Conservation (phyloP, 108 stramenopile species). For the Skeletonema menzelii region DNA sequence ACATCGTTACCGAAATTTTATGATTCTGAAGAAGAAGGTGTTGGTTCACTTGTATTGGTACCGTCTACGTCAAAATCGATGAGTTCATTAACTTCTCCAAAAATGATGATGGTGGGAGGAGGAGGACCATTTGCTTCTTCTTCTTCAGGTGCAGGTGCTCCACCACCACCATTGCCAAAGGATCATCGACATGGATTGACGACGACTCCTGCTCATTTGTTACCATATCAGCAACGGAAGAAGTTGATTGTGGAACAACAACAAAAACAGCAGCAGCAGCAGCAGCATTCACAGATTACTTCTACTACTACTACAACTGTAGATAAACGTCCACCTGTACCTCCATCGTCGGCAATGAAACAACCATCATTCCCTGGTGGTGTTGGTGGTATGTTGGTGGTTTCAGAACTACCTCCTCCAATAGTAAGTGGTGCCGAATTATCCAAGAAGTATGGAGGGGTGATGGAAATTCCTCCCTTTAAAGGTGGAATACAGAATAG, state of each 20-base stretch:
- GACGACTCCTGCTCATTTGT: neutral
- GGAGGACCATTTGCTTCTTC: no score
- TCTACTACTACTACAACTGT: no score
- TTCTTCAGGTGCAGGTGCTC: no score
- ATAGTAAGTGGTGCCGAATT: neutral
- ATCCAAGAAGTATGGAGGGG: conserved; percentile 3
- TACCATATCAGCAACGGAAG: neutral
- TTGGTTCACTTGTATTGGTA: conserved; percentile 23
- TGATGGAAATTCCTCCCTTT: conserved; percentile 34
- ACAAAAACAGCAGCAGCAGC: no score
- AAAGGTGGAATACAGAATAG: no score
- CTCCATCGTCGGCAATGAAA: neutral
- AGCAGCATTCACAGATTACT: neutral
- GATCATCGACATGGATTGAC: neutral
- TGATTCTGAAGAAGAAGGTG: conserved; percentile 37
- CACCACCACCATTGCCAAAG: neutral
- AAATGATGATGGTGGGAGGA: no score
- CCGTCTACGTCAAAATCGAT: neutral
- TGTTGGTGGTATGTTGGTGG: neutral
- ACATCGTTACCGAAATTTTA: conserved; percentile 43
- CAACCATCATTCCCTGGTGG: neutral
- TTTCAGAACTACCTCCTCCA: conserved; percentile 10
- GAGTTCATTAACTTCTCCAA: neutral
- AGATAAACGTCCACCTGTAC: conserved; percentile 3
- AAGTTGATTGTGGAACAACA: conserved; percentile 5